These are phyloP conservation scores for Erigeron philadelphicus DNA, from an alignment of 140 eudicot species.

Conservation along the genomic window DNA sequence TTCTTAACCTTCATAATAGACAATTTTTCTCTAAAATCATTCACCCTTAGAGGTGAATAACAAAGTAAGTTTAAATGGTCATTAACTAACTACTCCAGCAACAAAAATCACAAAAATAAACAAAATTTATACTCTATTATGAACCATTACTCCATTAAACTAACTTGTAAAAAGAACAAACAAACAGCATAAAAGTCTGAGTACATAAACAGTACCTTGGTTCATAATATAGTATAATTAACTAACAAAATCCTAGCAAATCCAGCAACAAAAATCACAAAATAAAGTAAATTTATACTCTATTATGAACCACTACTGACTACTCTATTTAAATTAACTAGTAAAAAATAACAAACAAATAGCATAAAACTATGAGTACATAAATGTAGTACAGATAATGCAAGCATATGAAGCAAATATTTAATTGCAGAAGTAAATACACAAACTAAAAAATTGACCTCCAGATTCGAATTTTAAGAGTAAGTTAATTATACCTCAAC, in stretches of 20 bases:
- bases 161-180: neutral
- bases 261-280: neutral
- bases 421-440: neutral
- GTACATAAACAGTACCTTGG: neutral
- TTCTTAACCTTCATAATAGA: neutral
- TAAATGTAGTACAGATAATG: neutral
- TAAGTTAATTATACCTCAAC: slow-evolving; percentile 58
- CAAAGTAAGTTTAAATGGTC: neutral
- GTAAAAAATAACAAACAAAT: neutral
- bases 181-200: neutral
- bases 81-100: neutral
- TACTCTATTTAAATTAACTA: neutral
- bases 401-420: neutral
- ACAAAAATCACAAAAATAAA: neutral
- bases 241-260: no score
- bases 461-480: no score
- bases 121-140: neutral
- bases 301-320: neutral
- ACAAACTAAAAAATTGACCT: no score
- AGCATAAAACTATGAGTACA: neutral
- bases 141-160: neutral
- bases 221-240: no score
- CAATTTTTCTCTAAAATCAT: neutral
- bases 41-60: neutral
- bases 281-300: neutral